These are phyloP conservation scores for Sherardia arvensis DNA, from an alignment of 257 asterid species.

Conservation along the genomic window DNA sequence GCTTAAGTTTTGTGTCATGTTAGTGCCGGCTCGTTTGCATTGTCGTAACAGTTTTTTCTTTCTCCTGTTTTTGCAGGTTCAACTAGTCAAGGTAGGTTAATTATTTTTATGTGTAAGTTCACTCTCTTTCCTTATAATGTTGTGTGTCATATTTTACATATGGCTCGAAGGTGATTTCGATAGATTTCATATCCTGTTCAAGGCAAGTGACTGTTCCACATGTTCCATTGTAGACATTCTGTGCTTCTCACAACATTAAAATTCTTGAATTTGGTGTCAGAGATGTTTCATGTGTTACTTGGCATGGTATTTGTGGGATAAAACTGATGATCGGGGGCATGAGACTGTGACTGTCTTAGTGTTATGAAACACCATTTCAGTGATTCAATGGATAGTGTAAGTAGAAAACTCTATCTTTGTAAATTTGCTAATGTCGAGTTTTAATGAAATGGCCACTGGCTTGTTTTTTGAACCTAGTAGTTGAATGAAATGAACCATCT, in stretches of 20 bases:
- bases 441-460: not conserved
- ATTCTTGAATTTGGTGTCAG: not conserved
- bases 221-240: not conserved
- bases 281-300: not conserved
- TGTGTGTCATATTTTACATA: not conserved
- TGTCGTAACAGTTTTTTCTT: not conserved
- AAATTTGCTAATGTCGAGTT: too few relatives aligned
- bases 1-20: not conserved
- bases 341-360: not conserved
- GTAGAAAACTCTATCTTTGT: slow-evolving; percentile 18
- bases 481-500: not conserved
- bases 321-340: too few relatives aligned
- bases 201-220: not conserved
- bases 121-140: slow-evolving; percentile 12
- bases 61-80: slow-evolving; percentile 60
- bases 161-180: too few relatives aligned
- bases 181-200: too few relatives aligned
- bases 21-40: not conserved
- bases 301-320: not conserved
- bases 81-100: slow-evolving; percentile 77
- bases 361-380: not conserved
- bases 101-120: slow-evolving; percentile 27
- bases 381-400: slow-evolving; percentile 62
- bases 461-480: not conserved
- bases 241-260: not conserved